These are phyloP conservation scores for Drechslera avenae DNA, from an alignment of 2,329 filamentous ascomycete species.

Conservation along the genomic window DNA sequence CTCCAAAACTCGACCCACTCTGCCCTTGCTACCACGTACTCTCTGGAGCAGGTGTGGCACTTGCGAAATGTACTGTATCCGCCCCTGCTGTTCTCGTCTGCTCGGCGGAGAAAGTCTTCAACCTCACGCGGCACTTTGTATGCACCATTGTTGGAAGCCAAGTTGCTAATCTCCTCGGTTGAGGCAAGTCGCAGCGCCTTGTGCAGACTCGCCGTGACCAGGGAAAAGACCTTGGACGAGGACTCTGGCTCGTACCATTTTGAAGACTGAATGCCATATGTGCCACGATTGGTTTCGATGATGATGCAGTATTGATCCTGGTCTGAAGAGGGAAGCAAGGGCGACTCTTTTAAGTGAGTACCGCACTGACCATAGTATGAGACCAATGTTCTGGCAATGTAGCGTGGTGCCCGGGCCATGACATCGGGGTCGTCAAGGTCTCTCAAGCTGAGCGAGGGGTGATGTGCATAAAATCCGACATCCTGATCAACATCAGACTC, in stretches of 20 bases:
- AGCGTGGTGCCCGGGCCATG: slow-evolving; percentile 8
- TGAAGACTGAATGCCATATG: slow-evolving; percentile 22
- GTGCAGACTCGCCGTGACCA: slow-evolving; percentile 22
- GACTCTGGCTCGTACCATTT: slow-evolving; percentile 24
- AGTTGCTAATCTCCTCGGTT: neutral
- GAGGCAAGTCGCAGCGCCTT: slow-evolving; percentile 12
- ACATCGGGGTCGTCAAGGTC: neutral
- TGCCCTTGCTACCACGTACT: slow-evolving; percentile 36
- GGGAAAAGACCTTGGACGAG: slow-evolving; percentile 16
- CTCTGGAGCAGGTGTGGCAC: slow-evolving; percentile 35
- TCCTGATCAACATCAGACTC: slow-evolving; percentile 3
- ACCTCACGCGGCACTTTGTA: slow-evolving; percentile 12
- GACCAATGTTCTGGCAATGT: slow-evolving; percentile 25
- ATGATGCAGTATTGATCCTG: slow-evolving; percentile 17
- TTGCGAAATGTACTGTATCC: slow-evolving; percentile 27
- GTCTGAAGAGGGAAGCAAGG: slow-evolving; percentile 8
- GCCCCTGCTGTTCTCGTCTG: slow-evolving; percentile 15
- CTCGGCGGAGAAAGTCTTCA: slow-evolving; percentile 20
- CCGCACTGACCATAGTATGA: slow-evolving; percentile 33
- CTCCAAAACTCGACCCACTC: slow-evolving; percentile 44
- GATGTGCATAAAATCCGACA: slow-evolving; percentile 18
- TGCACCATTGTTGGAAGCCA: slow-evolving; percentile 11
- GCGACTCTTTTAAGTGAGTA: slow-evolving; percentile 18
- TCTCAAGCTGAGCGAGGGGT: neutral
- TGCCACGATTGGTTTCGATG: slow-evolving; percentile 25